Evolutionary conservation across 805 yeast genomes (phyloP).

Genomic region (Wickerhamomyces strasburgensis): DNA sequence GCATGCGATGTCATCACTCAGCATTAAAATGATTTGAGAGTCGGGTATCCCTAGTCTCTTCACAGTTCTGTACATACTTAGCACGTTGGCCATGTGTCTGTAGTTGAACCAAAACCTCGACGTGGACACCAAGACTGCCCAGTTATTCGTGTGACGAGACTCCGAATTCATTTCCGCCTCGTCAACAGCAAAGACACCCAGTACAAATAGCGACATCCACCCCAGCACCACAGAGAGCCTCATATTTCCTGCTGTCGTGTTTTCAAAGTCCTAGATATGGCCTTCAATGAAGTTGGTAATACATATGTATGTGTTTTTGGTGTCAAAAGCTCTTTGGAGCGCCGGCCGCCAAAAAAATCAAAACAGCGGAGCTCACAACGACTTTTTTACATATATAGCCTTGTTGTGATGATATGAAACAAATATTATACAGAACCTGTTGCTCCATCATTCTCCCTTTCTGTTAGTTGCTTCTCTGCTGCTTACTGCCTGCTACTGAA

Average conservation of each 20-base stretch:
- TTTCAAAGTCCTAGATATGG: too few species aligned
- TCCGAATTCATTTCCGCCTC: conserved; percentile 3
- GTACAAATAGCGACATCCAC: conserved; percentile 2
- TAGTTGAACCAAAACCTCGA: conserved; percentile 98
- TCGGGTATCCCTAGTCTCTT: conserved; percentile 96
- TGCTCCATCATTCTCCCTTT: too few species aligned
- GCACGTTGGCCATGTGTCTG: conserved; percentile 94
- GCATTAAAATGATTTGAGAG: conserved; percentile 92
- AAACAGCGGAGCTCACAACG: too few species aligned
- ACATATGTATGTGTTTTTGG: too few species aligned
- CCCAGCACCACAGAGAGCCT: background rate
- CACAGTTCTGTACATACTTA: conserved; percentile 92
- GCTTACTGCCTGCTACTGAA: too few species aligned
- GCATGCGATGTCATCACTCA: conserved; percentile 96
- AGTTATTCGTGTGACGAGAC: conserved; percentile 55
- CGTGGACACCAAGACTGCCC: conserved; percentile 91
- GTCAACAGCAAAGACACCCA: conserved; percentile 2
- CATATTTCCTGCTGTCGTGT: background rate
- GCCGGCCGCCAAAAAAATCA: too few species aligned
- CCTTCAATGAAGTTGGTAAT: too few species aligned
- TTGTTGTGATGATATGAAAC: too few species aligned
- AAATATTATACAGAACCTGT: too few species aligned
- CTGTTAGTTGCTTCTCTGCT: too few species aligned
- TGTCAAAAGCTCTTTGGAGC: too few species aligned
- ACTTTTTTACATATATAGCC: too few species aligned